Base-by-base conservation (phyloP, 768 basidiomycete genomes). In the Termitomyces eurrhizus region DNA sequence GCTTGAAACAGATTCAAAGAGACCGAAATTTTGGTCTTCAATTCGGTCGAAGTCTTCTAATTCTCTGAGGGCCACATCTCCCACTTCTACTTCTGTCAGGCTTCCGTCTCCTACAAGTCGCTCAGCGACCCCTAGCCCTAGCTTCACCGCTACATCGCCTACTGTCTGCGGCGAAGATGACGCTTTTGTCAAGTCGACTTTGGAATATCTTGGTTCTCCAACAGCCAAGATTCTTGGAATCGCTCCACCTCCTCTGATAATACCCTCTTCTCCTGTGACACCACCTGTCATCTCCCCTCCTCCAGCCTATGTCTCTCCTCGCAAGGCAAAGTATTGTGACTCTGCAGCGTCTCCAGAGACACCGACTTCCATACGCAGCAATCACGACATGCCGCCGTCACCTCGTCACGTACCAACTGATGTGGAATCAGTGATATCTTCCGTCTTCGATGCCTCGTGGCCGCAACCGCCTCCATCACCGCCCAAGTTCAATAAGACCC, bases 201-300 rank as follows among this genome's bases (percentile, higher is more conserved):
- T 79, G 39, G 72, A 74, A 29, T 81, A 82, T 56, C 68, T 82
- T n/a, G 73, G 74, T 11, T 80, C 78, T 13, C 78, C 80, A 2
- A 71, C 76, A 0, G 79, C 80, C 5, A 74, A 75, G 58, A 66
- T 76, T 0, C 73, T 80, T 1, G 80, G 80, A 21, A 72, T 79
- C 36, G 62, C 66, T 0, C 56, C 73, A 18, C 72, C 77, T 9
- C 7, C 65, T 42, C 37, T 64, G 13, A n/a, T 60, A 4, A 48
- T 64, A 46, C 60, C 60, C 21, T 45, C 55, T 45, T 56, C 54
- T 14, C 49, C 55, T 9, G 26, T 32, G 16, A n/a, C 41, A 9
- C 29, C 75, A 18, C 14, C 68, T 29, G 52, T 66, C 26, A 7
- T 60, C 16, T 67, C 69, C 9, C 65, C 72, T 36, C 66, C 71